Evolutionary conservation across 2,329 filamentous ascomycete species (phyloP).

Genomic region (Xylaria sp.): DNA sequence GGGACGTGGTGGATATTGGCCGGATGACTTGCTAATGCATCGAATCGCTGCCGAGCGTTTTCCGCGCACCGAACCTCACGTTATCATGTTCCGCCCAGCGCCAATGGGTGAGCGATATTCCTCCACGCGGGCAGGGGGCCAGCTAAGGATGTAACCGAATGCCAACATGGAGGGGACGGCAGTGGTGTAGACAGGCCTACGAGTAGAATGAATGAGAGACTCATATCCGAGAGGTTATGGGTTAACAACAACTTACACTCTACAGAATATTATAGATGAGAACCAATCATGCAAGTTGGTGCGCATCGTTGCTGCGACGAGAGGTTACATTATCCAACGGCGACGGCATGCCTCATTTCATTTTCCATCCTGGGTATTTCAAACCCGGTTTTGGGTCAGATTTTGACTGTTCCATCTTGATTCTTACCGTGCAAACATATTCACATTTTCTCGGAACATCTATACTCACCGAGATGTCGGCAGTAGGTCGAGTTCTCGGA

Average conservation of each 20-base stretch:
- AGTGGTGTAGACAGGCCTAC: too few relatives aligned
- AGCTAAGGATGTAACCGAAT: neutral
- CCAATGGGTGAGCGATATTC: neutral
- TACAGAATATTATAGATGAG: neutral
- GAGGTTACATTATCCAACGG: neutral
- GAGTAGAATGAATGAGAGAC: too few relatives aligned
- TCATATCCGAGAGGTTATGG: neutral
- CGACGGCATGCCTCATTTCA: too few relatives aligned
- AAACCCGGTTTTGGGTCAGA: too few relatives aligned
- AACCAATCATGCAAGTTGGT: neutral
- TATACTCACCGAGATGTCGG: too few relatives aligned
- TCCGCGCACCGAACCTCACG: neutral
- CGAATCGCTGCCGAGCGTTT: conserved; percentile 12
- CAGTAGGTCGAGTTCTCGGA: too few relatives aligned
- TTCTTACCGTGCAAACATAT: too few relatives aligned
- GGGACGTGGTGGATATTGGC: conserved; percentile 9
- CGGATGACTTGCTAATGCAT: conserved; percentile 9
- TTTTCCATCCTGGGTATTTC: too few relatives aligned
- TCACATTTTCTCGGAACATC: too few relatives aligned
- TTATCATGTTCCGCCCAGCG: neutral
- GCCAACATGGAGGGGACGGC: too few relatives aligned
- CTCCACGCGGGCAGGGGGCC: neutral
- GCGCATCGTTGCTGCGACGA: neutral
- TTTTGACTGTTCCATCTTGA: too few relatives aligned
- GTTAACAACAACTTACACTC: neutral